Evolutionary conservation across 768 basidiomycete species (phyloP), one percentile per base, ranked within the genome.

Genomic region (Suillus americanus): DNA sequence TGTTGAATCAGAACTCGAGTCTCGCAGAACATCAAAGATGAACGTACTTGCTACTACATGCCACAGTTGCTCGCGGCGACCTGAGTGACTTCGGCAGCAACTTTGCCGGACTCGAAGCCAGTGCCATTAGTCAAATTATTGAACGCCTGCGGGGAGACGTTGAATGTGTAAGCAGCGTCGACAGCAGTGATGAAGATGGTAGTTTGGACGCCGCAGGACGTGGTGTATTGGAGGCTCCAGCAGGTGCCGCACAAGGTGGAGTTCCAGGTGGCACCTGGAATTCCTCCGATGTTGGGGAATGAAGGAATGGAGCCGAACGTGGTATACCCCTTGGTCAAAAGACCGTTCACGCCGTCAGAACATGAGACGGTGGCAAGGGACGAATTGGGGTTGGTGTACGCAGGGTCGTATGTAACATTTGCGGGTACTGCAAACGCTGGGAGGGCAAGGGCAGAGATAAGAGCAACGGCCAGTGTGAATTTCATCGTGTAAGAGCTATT

Each of bases 271-370:
- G 54, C 62, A 33, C 63, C 63, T 55, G 64, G 64, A 45, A 65
- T 18, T 18, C 62, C 64, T 38, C 50, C 50, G 40, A 66, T 35
- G 38, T 66, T 46, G 54, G 65, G 65, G 46, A 62, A 66, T 13
- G 37, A 66, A 14, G 65, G 65, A 18, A 66, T 60, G n/a, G 67
- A 66, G 20, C 43, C 51, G 35, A 73, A 62, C 23, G 51, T 68
- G 33, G 63, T 35, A 56, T 59, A 72, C 12, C 68, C 67, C 64
- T 66, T 61, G 33, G 64, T 61, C 33, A 63, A 30, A 16, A 73
- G 62, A 37, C 71, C 71, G 38, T 72, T 69, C 9, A 9, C 12
- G 13, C 72, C 72, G 41, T 69, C 35, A 48, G 72, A 73, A 54
- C 71, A 72, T 0, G 71, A 61, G 41, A 70, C 63, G 20, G 43